Evolutionary conservation across 225 moss, liverwort and hornwort species (phyloP), one percentile per base, ranked within the genome.

Genomic region (Rhytidiadelphus loreus): DNA sequence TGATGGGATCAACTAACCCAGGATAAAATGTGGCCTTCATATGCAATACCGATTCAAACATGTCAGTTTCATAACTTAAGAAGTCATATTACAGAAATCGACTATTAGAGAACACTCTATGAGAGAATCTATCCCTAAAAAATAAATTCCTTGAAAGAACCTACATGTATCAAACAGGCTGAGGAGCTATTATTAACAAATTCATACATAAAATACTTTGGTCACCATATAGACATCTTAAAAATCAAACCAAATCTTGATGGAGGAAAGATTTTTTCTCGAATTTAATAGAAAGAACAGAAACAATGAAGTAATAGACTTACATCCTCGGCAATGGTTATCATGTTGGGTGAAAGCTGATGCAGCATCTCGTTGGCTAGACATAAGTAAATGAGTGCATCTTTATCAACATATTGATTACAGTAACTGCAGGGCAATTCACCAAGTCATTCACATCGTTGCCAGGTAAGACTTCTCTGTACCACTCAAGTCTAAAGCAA

Each of bases 291-390:
- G 53, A 66, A 63, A 87, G 63, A 44, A n/a, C 59, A 82, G 73
- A 78, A 72, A 72, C 28, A 82, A 59, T 66, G 66, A 61, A 68
- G 61, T 80, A 55, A 41, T 61, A 78, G 56, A 86, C 95, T 83
- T 95, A 99, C 99, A 94, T 99, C 99, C 87, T 97, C 99, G 32
- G 96, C 99, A 92, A 99, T 96, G 52, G 99, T 97, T 88, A 99
- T 94, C 88, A 99, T 95, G 80, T 96, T 93, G 68, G 97, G 96
- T 64, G 96, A 95, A 77, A 99, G 99, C 87, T 96, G 90, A 91
- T 99, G 99, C 79, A 99, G 94, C 97, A 99, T 95, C 92, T 99
- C 99, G 89, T 99, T 99, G 52, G 95, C 99, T 55, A 95, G 93
- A 92, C 95, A 93, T 62, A 99, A 90, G 91, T 99, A 99, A 73